Evolutionary conservation across 768 basidiomycete species (phyloP), one percentile per base, ranked within the genome.

Genomic region (Coprinopsis marcescibilis): DNA sequence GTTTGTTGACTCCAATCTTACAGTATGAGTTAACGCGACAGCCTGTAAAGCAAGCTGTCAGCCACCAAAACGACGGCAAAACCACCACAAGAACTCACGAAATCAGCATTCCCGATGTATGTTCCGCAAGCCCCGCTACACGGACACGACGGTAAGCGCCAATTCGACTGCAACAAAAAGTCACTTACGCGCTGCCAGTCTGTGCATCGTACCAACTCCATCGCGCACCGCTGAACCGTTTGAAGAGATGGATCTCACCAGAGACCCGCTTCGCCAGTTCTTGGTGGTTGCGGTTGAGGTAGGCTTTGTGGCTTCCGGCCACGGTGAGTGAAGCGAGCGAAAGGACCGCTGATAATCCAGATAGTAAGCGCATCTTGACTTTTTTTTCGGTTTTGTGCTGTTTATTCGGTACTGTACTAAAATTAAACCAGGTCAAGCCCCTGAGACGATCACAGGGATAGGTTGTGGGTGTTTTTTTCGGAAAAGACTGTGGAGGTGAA

Each of bases 81-180:
- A 3, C 15, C 54, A 45, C 39, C 4, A 35, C 24, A 4, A 5
- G 32, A 26, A 36, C 50, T 43, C 29, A 51, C 50, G 37, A 63
- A 78, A 52, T 80, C 76, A 33, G 47, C 53, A 29, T 66, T 40
- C 1, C 34, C 45, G 54, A 68, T 80, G 8, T 1, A 20, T 4
- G 62, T 25, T 17, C 80, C 80, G 53, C 80, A 82, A 36, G 81
- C 79, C 57, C 80, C 80, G 30, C 79, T 81, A 51, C 12, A 54
- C 13, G 26, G 15, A 32, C 30, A 32, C 30, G 30, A 8, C n/a
- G 30, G 30, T n/a, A 32, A 32, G 30, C 30, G n/a, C n/a, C n/a
- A n/a, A n/a, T n/a, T n/a, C n/a, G n/a, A 32, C 8, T 8, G 8
- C 29, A 32, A 32, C 8, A n/a, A n/a, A n/a, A 32, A 32, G 12